These are phyloP conservation scores for Colletotrichum liaoningense DNA, from an alignment of 2,329 filamentous ascomycete genomes.

Conservation along the genomic window DNA sequence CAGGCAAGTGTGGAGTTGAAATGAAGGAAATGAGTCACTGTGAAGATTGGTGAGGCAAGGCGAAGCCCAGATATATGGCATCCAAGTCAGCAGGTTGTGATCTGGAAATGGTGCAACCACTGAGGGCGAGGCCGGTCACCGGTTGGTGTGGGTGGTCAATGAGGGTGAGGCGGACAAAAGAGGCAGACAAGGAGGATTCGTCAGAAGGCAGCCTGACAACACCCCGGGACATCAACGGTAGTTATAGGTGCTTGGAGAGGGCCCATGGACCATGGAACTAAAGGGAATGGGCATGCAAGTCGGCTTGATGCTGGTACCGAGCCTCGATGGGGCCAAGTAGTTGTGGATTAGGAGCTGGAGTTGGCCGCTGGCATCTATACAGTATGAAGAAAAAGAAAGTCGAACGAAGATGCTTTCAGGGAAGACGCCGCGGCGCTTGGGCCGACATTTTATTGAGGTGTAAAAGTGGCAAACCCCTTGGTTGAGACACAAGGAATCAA, in stretches of 20 bases:
- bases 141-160: constrained; percentile 42
- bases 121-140: constrained; percentile 26
- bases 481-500: constrained; percentile 37
- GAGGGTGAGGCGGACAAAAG: constrained; percentile 41
- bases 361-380: neutral
- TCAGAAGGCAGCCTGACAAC: constrained; percentile 21
- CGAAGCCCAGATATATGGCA: constrained; percentile 51
- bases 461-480: constrained; percentile 32
- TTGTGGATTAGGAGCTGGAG: constrained; percentile 9
- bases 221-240: constrained; percentile 31
- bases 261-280: constrained; percentile 28
- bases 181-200: constrained; percentile 36
- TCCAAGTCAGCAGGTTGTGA: constrained; percentile 34
- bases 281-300: constrained; percentile 33
- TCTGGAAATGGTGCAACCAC: constrained; percentile 38
- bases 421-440: constrained; percentile 28
- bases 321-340: constrained; percentile 23
- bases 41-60: constrained; percentile 56
- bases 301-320: constrained; percentile 33
- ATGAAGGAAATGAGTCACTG: constrained; percentile 53
- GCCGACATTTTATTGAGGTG: constrained; percentile 32
- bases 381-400: constrained; percentile 35
- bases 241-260: constrained; percentile 32
- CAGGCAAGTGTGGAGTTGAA: constrained; percentile 40
- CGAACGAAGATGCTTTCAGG: constrained; percentile 33